These are phyloP conservation scores for Hypoxylon sp. DNA, from an alignment of 2,329 filamentous ascomycete genomes.

Conservation along the genomic window DNA sequence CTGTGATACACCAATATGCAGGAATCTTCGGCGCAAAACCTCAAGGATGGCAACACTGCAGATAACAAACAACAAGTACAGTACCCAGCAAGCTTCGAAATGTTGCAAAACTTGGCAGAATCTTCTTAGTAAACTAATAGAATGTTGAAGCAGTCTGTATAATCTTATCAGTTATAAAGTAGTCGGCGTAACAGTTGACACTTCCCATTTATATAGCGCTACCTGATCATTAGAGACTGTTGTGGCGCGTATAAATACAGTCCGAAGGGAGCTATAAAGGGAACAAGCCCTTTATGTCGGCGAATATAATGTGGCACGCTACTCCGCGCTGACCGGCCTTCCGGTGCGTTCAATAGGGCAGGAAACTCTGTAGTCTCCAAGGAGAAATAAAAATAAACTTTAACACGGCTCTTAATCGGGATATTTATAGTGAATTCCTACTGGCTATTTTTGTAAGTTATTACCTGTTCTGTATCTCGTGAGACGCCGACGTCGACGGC, in stretches of 20 bases:
- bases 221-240: background rate
- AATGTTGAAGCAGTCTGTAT: background rate
- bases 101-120: background rate
- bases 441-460: background rate
- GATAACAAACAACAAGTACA: no score
- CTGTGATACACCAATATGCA: conserved; percentile 16
- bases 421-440: background rate
- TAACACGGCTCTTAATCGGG: background rate
- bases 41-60: background rate
- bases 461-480: background rate
- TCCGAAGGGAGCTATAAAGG: background rate
- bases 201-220: background rate
- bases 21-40: background rate
- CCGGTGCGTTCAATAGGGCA: no score
- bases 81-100: background rate
- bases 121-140: background rate
- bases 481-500: background rate
- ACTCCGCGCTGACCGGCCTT: background rate
- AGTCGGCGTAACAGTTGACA: background rate
- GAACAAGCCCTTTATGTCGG: background rate
- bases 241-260: background rate
- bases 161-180: background rate
- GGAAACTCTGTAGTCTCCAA: no score
- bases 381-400: background rate
- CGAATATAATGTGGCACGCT: background rate